Evolutionary conservation across 257 asterid genomes (phyloP), one percentile per base, ranked within the genome.

Genomic region (Gentiana straminea): DNA sequence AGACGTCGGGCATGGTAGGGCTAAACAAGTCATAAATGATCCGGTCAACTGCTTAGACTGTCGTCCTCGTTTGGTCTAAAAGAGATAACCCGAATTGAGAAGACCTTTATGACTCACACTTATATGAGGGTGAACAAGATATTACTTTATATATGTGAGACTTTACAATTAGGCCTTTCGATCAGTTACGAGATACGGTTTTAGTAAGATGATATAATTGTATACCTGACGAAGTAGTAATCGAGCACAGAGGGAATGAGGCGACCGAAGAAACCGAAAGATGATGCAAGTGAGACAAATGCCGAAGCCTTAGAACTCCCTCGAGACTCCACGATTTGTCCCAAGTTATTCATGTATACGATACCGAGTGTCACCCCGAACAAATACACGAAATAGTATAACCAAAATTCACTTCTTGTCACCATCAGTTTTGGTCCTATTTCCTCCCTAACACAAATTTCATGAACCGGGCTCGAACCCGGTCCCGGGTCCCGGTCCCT

Each of bases 201-300:
- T 24, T 24, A 24, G 24, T 24, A 24, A 24, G 24, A 24, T 24
- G 24, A 24, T 24, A 24, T 24, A 24, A 24, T 24, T 24, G 24
- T 24, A 24, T 51, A 86, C 96, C 59, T 80, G 38, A 77, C 55
- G 64, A 70, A 79, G 32, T 75, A 64, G 24, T 75, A 75, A 62
- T 82, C 87, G 39, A 75, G 61, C 39, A 87, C 70, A 2, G 83
- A 87, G 1, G 96, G 96, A 8, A 84, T 61, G 33, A 87, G 77
- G 0, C 96, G 86, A 33, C 96, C 96, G 43, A 84, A 87, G 71
- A 84, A 87, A n/a, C 84, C 62, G 44, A 82, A 77, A 0, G 94
- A 80, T 1, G 96, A 78, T 35, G 87, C 73, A 65, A 80, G 9
- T 0, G 96, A 87, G 57, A 87, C 87, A 60, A 87, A 58, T 0